A percentile compares a stretch with the other conserved stretches of the same genome.
These are phyloP conservation scores for Eucalyptus marginata DNA, from an alignment of 345 rosid species.

Conservation along the genomic window DNA sequence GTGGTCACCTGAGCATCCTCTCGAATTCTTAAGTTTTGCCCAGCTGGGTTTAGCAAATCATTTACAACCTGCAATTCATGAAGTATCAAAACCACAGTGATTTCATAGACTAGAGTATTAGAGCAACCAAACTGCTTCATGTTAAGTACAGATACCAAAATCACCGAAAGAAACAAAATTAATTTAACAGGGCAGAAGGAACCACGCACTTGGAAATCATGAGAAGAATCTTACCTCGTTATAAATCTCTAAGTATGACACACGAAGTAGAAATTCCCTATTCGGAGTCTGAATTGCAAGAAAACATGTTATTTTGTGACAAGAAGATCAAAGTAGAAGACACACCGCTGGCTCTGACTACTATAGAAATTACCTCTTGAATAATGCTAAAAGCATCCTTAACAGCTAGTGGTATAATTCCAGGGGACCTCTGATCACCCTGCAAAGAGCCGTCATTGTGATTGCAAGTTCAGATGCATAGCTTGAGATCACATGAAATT, in stretches of 20 bases:
- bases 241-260: slow-evolving; percentile 95
- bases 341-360: neutral
- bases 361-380: slow-evolving; percentile 64
- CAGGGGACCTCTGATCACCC: slow-evolving; percentile 99
- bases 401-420: slow-evolving; percentile 91
- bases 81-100: neutral
- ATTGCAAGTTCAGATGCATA: neutral
- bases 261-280: slow-evolving; percentile 90
- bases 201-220: neutral
- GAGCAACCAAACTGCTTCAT: neutral
- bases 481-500: neutral
- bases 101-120: neutral
- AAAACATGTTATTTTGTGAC: neutral
- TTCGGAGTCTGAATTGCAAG: slow-evolving; percentile 64
- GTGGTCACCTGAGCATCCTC: slow-evolving; percentile 88
- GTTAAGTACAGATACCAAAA: neutral
- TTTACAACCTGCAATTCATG: slow-evolving; percentile 70
- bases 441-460: slow-evolving; percentile 19
- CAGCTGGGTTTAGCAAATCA: slow-evolving; percentile 94
- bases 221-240: slow-evolving; percentile 64
- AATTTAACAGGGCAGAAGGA: neutral
- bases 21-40: slow-evolving; percentile 93
- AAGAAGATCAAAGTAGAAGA: neutral
- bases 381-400: slow-evolving; percentile 96
- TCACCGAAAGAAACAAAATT: neutral